Evolutionary conservation across 1,139 yeast species (phyloP).

Genomic region (Nematodospora anomalae): DNA sequence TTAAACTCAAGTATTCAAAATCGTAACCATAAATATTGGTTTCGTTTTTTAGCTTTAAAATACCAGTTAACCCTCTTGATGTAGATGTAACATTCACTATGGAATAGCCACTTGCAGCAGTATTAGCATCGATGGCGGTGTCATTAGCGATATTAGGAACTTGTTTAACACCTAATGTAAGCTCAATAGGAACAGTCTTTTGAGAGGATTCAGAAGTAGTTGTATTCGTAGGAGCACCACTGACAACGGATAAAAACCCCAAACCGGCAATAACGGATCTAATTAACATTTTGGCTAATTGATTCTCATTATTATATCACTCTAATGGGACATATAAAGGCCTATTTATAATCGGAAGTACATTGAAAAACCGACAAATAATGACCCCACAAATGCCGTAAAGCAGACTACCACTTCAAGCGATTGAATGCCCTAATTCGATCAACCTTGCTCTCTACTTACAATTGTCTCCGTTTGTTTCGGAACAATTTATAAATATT

Average conservation of each 20-base stretch:
- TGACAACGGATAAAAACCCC: constrained; percentile 5
- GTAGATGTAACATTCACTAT: constrained; percentile 19
- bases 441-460: too few species aligned
- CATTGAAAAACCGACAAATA: too few species aligned
- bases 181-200: constrained; percentile 17
- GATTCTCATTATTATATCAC: neutral
- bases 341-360: too few species aligned
- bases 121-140: constrained; percentile 28
- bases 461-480: too few species aligned
- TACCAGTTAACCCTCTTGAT: constrained; percentile 22
- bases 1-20: constrained; percentile 24
- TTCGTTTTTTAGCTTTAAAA: constrained; percentile 22
- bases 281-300: neutral
- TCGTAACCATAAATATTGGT: constrained; percentile 34
- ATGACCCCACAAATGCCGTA: too few species aligned
- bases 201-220: constrained; percentile 8
- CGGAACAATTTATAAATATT: too few species aligned
- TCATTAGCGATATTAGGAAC: constrained; percentile 26
- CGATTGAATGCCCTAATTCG: too few species aligned
- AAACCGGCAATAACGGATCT: constrained; percentile 1
- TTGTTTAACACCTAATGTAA: constrained; percentile 23
- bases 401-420: too few species aligned
- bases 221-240: constrained; percentile 9
- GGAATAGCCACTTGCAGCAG: constrained; percentile 25
- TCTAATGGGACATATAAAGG: too few species aligned